Evolutionary conservation across 495 filamentous ascomycete genomes (phyloP).

Genomic region (Aspergillus heteromorphus): DNA sequence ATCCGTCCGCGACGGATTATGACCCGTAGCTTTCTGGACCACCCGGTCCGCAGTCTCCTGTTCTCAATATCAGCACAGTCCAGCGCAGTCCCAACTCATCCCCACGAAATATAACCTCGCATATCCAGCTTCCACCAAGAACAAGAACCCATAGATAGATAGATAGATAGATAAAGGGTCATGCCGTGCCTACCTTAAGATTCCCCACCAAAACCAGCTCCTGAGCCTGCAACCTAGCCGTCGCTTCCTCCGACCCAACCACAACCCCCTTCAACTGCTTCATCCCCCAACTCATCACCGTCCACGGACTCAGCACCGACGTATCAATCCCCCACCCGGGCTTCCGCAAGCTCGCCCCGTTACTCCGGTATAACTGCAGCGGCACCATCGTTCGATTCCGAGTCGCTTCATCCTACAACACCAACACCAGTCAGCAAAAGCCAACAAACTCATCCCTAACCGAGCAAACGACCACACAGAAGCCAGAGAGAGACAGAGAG

Average conservation of each 20-base stretch:
- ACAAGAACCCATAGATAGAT: too few species aligned
- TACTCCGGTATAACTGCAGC: slow-evolving; percentile 55
- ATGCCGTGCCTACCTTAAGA: slow-evolving; percentile 48
- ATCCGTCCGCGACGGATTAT: slow-evolving; percentile 46
- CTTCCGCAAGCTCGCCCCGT: slow-evolving; percentile 45
- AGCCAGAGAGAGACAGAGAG: too few species aligned
- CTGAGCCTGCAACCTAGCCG: slow-evolving; percentile 28
- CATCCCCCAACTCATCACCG: slow-evolving; percentile 70
- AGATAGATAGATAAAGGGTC: too few species aligned
- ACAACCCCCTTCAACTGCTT: slow-evolving; percentile 60
- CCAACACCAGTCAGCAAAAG: slow-evolving; percentile 1
- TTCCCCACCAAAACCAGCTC: slow-evolving; percentile 50
- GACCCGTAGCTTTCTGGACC: slow-evolving; percentile 38
- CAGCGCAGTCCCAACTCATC: neutral
- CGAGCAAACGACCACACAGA: too few species aligned
- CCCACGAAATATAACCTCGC: slow-evolving; percentile 1
- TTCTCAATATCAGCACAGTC: neutral
- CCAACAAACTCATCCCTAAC: neutral
- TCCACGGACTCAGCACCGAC: slow-evolving; percentile 46
- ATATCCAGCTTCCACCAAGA: neutral
- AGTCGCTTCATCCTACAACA: slow-evolving; percentile 59
- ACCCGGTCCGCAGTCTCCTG: slow-evolving; percentile 44
- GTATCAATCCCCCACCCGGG: slow-evolving; percentile 52
- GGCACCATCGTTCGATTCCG: slow-evolving; percentile 62
- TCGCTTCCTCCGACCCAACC: slow-evolving; percentile 34